A percentile compares a stretch with the other conserved stretches of the same genome.
phyloP scores from a whole-genome alignment of 2,329 filamentous ascomycete genomes.

The Paraconiothyrium brasiliense region DNA sequence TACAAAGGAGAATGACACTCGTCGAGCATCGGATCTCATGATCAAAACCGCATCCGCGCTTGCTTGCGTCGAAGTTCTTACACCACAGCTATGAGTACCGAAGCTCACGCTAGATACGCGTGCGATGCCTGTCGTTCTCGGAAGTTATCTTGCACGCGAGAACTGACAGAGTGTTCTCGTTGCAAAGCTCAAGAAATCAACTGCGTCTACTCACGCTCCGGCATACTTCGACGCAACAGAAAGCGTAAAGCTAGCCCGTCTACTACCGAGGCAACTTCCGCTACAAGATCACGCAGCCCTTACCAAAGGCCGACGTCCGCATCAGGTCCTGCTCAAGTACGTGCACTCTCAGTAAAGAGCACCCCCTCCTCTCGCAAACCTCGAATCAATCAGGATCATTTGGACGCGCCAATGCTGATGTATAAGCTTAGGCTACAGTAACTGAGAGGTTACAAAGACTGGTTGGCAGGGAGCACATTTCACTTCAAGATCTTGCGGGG shows the following conservation, averaged over 20 bases:
- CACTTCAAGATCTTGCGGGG: constrained; percentile 4
- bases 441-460: constrained; percentile 13
- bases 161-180: constrained; percentile 13
- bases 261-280: not conserved
- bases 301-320: not conserved
- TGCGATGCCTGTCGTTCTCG: constrained; percentile 17
- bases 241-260: constrained; percentile 11
- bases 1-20: not conserved
- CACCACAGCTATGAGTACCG: constrained; percentile 1
- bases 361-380: not conserved
- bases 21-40: not conserved
- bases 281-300: not conserved
- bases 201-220: constrained; percentile 18
- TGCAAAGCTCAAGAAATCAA: constrained; percentile 3
- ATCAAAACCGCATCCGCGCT: not conserved
- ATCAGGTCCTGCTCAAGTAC: not conserved
- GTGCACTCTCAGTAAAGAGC: not conserved
- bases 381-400: not conserved
- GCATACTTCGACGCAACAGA: constrained; percentile 14
- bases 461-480: constrained; percentile 6
- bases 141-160: constrained; percentile 17
- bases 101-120: constrained; percentile 3
- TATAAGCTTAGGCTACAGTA: not conserved
- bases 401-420: not conserved
- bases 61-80: not conserved